phyloP scores from a whole-genome alignment of 2,329 filamentous ascomycete species.

The Phialophora macrospora region DNA sequence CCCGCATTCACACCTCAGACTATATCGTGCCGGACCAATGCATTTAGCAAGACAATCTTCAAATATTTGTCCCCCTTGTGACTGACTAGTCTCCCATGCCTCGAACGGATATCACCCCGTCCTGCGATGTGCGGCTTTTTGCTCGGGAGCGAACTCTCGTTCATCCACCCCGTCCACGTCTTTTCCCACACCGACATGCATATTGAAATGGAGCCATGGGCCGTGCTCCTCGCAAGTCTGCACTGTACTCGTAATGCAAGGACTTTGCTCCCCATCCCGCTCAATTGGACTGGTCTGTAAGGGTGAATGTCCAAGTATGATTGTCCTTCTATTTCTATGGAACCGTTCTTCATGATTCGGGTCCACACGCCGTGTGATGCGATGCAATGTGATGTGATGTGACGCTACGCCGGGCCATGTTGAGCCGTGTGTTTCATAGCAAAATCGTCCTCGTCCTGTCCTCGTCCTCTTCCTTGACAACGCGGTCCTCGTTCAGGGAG shows the following conservation, averaged over 20 bases:
- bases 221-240: too few relatives aligned
- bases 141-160: not conserved
- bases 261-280: too few relatives aligned
- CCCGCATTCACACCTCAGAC: not conserved
- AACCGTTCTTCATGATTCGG: not conserved
- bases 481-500: not conserved
- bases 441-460: not conserved
- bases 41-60: too few relatives aligned
- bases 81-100: too few relatives aligned
- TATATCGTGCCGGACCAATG: not conserved
- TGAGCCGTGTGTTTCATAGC: not conserved
- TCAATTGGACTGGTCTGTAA: not conserved
- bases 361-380: not conserved
- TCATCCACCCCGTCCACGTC: not conserved
- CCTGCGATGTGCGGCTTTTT: too few relatives aligned
- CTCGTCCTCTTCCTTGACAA: not conserved
- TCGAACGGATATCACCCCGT: too few relatives aligned
- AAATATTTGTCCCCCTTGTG: too few relatives aligned
- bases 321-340: not conserved
- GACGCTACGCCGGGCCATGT: not conserved
- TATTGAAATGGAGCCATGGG: too few relatives aligned
- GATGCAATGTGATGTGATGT: not conserved
- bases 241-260: too few relatives aligned
- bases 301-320: not conserved
- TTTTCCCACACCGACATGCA: not conserved